Evolutionary conservation across 768 basidiomycete genomes (phyloP), one percentile per base, ranked within the genome.

Genomic region (Galerina marginata): DNA sequence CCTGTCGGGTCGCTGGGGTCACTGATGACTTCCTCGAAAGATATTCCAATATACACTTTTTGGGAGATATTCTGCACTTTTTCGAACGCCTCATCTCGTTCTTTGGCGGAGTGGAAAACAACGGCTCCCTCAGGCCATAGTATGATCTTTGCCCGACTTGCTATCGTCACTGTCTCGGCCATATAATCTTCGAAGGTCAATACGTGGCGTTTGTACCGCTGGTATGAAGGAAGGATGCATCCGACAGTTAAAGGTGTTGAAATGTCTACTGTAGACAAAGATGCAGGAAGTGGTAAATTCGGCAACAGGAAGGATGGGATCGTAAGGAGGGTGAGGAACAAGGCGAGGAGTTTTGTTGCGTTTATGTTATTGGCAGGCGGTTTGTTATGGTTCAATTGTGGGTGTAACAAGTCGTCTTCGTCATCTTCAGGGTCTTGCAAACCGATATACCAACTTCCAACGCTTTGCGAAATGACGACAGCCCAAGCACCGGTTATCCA

Each of bases 121-220:
- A 94, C 85, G 0, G 92, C 91, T 6, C 87, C 87, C 72, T 94
- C 92, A 0, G 93, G 92, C 91, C 92, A 94, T 1, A 95, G 75
- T 14, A 92, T 67, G 14, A 95, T 68, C 43, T 82, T 80, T 0
- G 89, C 87, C 4, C 63, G 48, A 5, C 54, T 69, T 7, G 75
- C 76, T 56, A 88, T 66, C n/a, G 68, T 78, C 44, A 66, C 66
- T 3, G 82, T 86, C 71, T 90, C 91, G 0, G 46, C 37, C n/a
- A 92, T 79, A 71, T 84, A 94, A 61, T 89, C 84, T 0, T 85
- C 69, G 14, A 94, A 72, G 0, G 75, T 77, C 2, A 83, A 75
- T 6, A 68, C 65, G 36, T 72, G 75, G 25, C 80, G 77, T 9
- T 81, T 75, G 61, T 79, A 77, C 37, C 73, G 70, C 25, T 71